phyloP scores from a whole-genome alignment of 225 moss, liverwort and hornwort species.

The Thuidium tamariscinum region DNA sequence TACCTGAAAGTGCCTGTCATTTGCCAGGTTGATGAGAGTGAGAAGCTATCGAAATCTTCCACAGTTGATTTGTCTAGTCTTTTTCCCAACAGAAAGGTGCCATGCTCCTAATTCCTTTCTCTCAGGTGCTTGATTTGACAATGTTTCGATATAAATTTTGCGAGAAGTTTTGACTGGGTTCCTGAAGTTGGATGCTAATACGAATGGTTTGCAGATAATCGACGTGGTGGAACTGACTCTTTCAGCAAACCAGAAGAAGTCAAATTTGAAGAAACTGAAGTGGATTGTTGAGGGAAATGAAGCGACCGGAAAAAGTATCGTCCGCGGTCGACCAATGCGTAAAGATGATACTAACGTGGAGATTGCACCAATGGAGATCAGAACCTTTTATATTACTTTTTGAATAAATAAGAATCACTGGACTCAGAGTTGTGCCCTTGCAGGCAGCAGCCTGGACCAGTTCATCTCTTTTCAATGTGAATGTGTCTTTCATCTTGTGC shows the following conservation, averaged over 20 bases:
- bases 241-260: constrained; percentile 69
- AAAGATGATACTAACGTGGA: constrained; percentile 43
- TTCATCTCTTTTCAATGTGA: neutral
- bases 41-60: constrained; percentile 47
- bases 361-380: constrained; percentile 89
- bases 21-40: constrained; percentile 65
- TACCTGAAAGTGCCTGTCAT: neutral
- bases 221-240: constrained; percentile 62
- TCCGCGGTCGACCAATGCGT: constrained; percentile 47
- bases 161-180: neutral
- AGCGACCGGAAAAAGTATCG: neutral
- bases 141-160: neutral
- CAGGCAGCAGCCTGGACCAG: neutral
- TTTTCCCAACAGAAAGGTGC: constrained; percentile 54
- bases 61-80: constrained; percentile 53
- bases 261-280: constrained; percentile 40
- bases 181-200: neutral
- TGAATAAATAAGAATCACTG: neutral
- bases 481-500: neutral
- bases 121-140: neutral
- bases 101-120: neutral
- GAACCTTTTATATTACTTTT: constrained; percentile 48
- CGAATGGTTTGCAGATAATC: constrained; percentile 42
- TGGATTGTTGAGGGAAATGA: constrained; percentile 51
- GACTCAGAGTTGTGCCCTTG: neutral